Evolutionary conservation across 2,329 filamentous ascomycete genomes (phyloP), one percentile per base, ranked within the genome.

Genomic region (Clarireedia monteithiana): DNA sequence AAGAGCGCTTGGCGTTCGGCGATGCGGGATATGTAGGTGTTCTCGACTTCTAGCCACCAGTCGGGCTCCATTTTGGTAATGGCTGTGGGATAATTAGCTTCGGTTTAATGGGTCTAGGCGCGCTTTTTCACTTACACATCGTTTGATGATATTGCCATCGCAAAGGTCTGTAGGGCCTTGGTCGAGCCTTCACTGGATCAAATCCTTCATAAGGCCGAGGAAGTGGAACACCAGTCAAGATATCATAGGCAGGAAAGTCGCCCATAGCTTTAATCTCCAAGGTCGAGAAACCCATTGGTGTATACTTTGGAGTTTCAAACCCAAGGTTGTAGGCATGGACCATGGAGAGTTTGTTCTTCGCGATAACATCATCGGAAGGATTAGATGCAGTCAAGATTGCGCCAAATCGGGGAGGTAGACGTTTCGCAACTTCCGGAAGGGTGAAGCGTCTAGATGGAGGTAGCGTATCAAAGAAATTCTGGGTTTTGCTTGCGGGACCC

Each of bases 41-140:
- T 84, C 62, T 94, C 89, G 2, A 95, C 77, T 71, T 95, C 90
- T n/a, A 95, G 75, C 90, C 90, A 95, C 81, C 86, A 95, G 67
- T 95, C 85, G 0, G 83, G 74, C 59, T 95, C 88, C 69, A 94
- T 73, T 63, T 89, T 95, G 45, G 80, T 84, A 7, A 92, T 74
- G 2, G 89, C 88, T 94, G 58, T 2, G 47, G 6, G 15, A 4
- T 6, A 24, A 20, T 46, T 46, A 44, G 40, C 5, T 23, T 23
- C 23, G 23, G 23, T 46, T 24, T 24, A 2, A 36, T 4, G 15
- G n/a, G 4, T 44, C 14, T 34, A 20, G 10, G 20, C 9, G 26
- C 0, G 3, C 36, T 9, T 38, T 12, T 24, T 26, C 14, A 77
- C 85, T 64, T 79, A 92, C 89, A 88, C 90, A 95, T 95, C 0